Evolutionary conservation across 768 basidiomycete genomes (phyloP).

Genomic region (Fomitopsis serialis): DNA sequence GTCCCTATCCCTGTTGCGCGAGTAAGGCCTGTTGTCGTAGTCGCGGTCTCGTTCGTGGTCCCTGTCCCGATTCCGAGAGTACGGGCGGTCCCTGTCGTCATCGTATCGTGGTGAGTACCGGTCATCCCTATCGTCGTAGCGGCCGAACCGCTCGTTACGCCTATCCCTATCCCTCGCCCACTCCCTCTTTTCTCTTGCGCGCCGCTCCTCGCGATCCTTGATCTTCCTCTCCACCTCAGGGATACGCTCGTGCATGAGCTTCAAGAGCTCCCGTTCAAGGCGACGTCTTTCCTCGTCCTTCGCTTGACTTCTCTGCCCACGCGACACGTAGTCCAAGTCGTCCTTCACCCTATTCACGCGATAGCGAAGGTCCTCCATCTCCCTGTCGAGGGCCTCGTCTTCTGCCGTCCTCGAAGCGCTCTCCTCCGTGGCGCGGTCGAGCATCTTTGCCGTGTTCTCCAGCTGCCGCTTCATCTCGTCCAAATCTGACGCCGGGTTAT

Average conservation of each 20-base stretch:
- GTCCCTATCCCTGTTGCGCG: constrained; percentile 45
- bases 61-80: constrained; percentile 41
- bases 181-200: constrained; percentile 72
- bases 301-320: constrained; percentile 61
- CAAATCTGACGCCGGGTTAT: constrained; percentile 58
- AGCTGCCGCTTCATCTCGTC: constrained; percentile 84
- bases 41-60: constrained; percentile 34
- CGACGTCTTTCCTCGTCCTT: constrained; percentile 85
- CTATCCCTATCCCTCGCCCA: constrained; percentile 76
- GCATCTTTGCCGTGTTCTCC: constrained; percentile 69
- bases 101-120: constrained; percentile 38
- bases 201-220: constrained; percentile 70
- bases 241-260: constrained; percentile 83
- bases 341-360: constrained; percentile 84
- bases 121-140: constrained; percentile 50
- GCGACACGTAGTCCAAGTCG: constrained; percentile 82
- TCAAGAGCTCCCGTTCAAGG: constrained; percentile 82
- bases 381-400: constrained; percentile 87
- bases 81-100: constrained; percentile 25
- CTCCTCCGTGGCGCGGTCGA: constrained; percentile 69
- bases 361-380: constrained; percentile 82
- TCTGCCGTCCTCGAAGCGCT: constrained; percentile 61
- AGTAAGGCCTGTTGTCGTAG: constrained; percentile 28
- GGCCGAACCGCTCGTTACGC: constrained; percentile 75
- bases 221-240: constrained; percentile 88